A percentile compares a stretch with the other conserved stretches of the same genome.
Evolutionary conservation across 306 rosid genomes (phyloP).

Genomic region (Corylus americana): DNA sequence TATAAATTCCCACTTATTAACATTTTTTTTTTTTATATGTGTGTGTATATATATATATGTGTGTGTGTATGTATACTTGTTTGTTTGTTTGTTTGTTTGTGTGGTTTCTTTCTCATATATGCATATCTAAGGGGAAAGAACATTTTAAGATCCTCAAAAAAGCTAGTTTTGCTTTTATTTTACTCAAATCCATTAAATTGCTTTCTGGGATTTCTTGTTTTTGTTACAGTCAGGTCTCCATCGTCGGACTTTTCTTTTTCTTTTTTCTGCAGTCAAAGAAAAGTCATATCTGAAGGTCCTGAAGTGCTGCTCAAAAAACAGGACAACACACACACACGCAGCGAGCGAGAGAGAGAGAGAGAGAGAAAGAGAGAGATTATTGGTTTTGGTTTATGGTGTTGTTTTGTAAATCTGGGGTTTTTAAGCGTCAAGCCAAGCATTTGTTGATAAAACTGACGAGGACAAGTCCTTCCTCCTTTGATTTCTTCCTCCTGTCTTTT

Average conservation of each 20-base stretch:
- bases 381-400: slow-evolving; percentile 28
- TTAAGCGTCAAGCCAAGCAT: slow-evolving; percentile 40
- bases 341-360: neutral
- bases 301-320: slow-evolving; percentile 22
- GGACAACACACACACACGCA: slow-evolving; percentile 9
- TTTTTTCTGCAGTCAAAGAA: slow-evolving; percentile 65
- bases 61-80: neutral
- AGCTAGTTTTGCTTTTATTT: slow-evolving; percentile 22
- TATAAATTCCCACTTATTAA: neutral
- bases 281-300: slow-evolving; percentile 58
- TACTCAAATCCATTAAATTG: slow-evolving; percentile 20
- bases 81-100: slow-evolving; percentile 3
- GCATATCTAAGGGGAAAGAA: slow-evolving; percentile 15
- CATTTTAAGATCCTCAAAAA: slow-evolving; percentile 50
- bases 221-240: slow-evolving; percentile 70
- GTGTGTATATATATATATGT: neutral
- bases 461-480: slow-evolving; percentile 53
- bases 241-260: slow-evolving; percentile 50
- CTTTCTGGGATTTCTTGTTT: slow-evolving; percentile 38
- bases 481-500: slow-evolving; percentile 27
- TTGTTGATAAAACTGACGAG: slow-evolving; percentile 45
- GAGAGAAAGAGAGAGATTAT: slow-evolving; percentile 26
- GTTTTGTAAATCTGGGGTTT: slow-evolving; percentile 20
- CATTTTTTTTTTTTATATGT: neutral
- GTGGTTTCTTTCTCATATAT: slow-evolving; percentile 26